Percentiles rank a stretch among this genome's conserved stretches.
These are phyloP conservation scores for Musa balbisiana DNA, from an alignment of 202 grass and related monocot species.

Conservation along the genomic window DNA sequence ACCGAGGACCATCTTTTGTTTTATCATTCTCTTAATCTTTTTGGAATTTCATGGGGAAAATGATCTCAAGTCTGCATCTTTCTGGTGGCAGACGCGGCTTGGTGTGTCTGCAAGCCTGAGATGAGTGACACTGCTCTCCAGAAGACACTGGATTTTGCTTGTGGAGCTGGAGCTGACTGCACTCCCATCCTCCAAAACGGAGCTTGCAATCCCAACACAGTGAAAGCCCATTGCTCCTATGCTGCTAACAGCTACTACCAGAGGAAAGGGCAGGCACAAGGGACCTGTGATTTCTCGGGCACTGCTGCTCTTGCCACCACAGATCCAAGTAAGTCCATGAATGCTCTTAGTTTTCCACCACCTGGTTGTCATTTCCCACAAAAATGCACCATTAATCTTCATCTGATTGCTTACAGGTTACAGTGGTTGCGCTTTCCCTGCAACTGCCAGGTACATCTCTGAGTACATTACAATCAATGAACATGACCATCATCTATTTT, in stretches of 20 bases:
- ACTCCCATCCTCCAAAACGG: slow-evolving; percentile 41
- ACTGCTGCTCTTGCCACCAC: slow-evolving; percentile 43
- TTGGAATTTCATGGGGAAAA: neutral
- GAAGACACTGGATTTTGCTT: slow-evolving; percentile 66
- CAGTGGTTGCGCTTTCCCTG: slow-evolving; percentile 29
- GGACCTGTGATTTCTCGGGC: slow-evolving; percentile 70
- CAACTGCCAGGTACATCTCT: slow-evolving; percentile 24
- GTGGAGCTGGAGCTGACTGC: slow-evolving; percentile 80
- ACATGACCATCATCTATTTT: neutral
- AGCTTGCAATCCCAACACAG: slow-evolving; percentile 51
- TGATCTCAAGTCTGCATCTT: neutral
- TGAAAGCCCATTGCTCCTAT: slow-evolving; percentile 63
- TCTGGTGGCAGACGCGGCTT: slow-evolving; percentile 35
- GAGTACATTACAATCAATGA: neutral
- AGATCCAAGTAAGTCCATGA: slow-evolving; percentile 41
- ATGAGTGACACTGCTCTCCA: slow-evolving; percentile 47
- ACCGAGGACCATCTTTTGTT: too few relatives aligned
- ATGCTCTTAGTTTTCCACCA: neutral
- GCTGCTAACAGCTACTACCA: slow-evolving; percentile 84
- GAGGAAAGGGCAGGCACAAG: slow-evolving; percentile 34
- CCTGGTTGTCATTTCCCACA: neutral
- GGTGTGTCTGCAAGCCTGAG: slow-evolving; percentile 62
- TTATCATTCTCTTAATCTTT: too few relatives aligned
- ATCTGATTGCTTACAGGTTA: slow-evolving; percentile 17
- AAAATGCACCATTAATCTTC: neutral